Base-by-base conservation (phyloP, 495 filamentous ascomycete species). In the Penicillium goetzii region DNA sequence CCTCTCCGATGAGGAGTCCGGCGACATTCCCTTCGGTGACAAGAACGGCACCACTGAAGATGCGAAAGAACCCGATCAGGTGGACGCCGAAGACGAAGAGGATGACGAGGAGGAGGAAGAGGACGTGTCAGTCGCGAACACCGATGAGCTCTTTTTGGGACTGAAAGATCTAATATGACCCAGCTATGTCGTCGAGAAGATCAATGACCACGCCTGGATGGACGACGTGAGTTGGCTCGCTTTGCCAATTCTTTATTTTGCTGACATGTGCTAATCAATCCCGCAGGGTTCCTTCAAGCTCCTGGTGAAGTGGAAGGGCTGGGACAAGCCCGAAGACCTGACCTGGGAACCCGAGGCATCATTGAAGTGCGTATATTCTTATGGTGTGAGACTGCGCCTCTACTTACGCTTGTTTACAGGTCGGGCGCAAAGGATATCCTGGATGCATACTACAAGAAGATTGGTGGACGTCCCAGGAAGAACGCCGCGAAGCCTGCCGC, bases 221-320 rank as follows among this genome's bases (percentile, higher is more conserved):
- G 72, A 71, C 19, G 73, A 79, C 56, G 81, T 79, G 60, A 52
- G 74, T 66, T 38, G 34, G 26, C 36, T 25, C 45, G 12, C 45
- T 53, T 19, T 49, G 19, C 28, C 23, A 36, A 32, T 52, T 21
- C n/a, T 21, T 32, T 34, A 4, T 41, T 33, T 38, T 17, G 23
- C 26, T n/a, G n/a, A 21, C n/a, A 43, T 41, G 26, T 14, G 59
- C 67, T 76, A 52, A 70, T 45, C 21, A 3, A 52, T 66, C 66
- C n/a, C 28, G 49, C 33, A 85, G 80, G 78, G 78, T 32, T 67
- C 60, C 0, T 62, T 84, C 34, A 59, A 78, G 28, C 81, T 87
- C 19, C 63, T 82, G 11, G 84, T 89, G 52, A 89, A 89, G 67
- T 90, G 88, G 88, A 78, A 83, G 57, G 88, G 86, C 0, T 90